Conservation (phyloP, 192 early-diverging fungal genomes). For the Paraglomus brasilianum region DNA sequence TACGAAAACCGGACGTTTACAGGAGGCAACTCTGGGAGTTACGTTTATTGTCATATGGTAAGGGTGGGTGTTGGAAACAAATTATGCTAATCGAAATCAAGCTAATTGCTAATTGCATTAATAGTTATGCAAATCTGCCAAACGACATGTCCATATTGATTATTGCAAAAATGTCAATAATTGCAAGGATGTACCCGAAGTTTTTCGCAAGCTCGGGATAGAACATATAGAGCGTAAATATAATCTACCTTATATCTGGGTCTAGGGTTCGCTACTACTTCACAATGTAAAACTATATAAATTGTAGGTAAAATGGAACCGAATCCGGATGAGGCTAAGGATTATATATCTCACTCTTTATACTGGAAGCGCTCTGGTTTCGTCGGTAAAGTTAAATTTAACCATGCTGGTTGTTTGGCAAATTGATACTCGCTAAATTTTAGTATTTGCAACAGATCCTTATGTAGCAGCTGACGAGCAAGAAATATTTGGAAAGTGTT, state of each 20-base stretch:
- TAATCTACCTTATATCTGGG: too few species aligned
- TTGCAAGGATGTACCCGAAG: not conserved
- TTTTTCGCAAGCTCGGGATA: not conserved
- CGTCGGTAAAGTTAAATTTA: constrained; percentile 3
- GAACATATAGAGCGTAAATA: not conserved
- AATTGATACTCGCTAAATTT: not conserved
- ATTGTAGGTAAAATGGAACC: not conserved
- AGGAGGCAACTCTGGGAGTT: constrained; percentile 35
- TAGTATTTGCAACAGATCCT: constrained; percentile 22
- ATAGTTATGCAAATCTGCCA: constrained; percentile 17
- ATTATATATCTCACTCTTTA: constrained; percentile 27
- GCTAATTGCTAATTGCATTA: not conserved
- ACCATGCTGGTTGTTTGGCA: not conserved
- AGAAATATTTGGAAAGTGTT: constrained; percentile 30
- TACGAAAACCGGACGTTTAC: constrained; percentile 28
- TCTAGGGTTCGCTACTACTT: not conserved
- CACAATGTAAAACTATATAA: not conserved
- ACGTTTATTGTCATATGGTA: constrained; percentile 40
- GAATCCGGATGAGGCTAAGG: constrained; percentile 8
- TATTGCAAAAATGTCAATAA: constrained; percentile 15
- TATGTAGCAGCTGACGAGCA: constrained; percentile 16
- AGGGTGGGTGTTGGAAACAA: not conserved
- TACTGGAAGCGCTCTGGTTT: constrained; percentile 31
- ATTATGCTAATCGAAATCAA: constrained; percentile 6
- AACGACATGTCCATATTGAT: constrained; percentile 30